phyloP scores from a whole-genome alignment of 2,329 filamentous ascomycete species.

The Aureobasidium sp. region DNA sequence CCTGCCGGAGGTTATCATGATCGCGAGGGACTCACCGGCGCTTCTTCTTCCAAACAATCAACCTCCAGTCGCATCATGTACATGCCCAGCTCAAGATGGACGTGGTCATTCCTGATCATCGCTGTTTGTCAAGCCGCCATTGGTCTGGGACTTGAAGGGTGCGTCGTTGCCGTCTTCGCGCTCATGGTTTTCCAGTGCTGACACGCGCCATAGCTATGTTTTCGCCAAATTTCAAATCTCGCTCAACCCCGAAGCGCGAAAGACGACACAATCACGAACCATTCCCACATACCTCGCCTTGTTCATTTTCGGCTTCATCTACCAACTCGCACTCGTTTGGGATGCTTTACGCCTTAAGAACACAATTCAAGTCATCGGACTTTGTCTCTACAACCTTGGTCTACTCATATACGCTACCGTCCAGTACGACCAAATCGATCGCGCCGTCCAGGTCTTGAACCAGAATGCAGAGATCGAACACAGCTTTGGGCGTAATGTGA shows the following conservation, averaged over 20 bases:
- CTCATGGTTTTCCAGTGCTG: not conserved
- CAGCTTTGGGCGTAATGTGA: slow-evolving; percentile 53
- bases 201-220: slow-evolving; percentile 56
- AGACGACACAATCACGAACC: slow-evolving; percentile 43
- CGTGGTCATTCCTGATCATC: slow-evolving; percentile 71
- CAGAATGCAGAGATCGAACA: slow-evolving; percentile 26
- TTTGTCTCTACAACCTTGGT: slow-evolving; percentile 86
- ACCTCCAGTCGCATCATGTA: slow-evolving; percentile 50
- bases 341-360: slow-evolving; percentile 92
- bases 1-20: slow-evolving; percentile 40
- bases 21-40: slow-evolving; percentile 40
- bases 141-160: slow-evolving; percentile 80
- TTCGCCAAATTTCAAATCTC: slow-evolving; percentile 76
- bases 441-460: slow-evolving; percentile 54
- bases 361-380: slow-evolving; percentile 94
- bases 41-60: slow-evolving; percentile 24
- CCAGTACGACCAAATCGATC: slow-evolving; percentile 81
- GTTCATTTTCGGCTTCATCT: slow-evolving; percentile 95
- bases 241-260: slow-evolving; percentile 32
- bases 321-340: slow-evolving; percentile 81
- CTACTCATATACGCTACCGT: slow-evolving; percentile 88
- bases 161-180: slow-evolving; percentile 33
- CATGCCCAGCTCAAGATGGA: slow-evolving; percentile 76
- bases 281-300: slow-evolving; percentile 94
- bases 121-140: slow-evolving; percentile 69